phyloP scores from a whole-genome alignment of 805 yeast genomes.

The Wickerhamiella sergipiensis region DNA sequence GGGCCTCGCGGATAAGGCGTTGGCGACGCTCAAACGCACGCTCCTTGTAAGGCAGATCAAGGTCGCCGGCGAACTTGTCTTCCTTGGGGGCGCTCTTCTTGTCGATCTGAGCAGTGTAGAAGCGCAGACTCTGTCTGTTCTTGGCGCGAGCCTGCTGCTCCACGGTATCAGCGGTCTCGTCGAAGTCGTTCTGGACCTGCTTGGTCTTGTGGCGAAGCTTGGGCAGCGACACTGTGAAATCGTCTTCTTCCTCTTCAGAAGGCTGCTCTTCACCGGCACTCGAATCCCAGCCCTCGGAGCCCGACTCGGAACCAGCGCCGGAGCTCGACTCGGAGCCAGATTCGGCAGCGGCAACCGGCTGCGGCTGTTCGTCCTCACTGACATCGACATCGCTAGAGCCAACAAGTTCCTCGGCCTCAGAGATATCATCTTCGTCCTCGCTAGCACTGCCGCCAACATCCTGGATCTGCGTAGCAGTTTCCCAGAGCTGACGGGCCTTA shows the following conservation, averaged over 20 bases:
- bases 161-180: slow-evolving; percentile 65
- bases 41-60: slow-evolving; percentile 83
- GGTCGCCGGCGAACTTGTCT: slow-evolving; percentile 48
- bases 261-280: slow-evolving; percentile 3
- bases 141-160: slow-evolving; percentile 44
- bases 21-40: slow-evolving; percentile 83
- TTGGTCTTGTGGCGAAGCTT: slow-evolving; percentile 10
- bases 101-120: slow-evolving; percentile 94
- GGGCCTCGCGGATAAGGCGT: slow-evolving; percentile 74
- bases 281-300: not conserved
- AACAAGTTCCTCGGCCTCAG: slow-evolving; percentile 3
- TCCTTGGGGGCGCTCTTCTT: slow-evolving; percentile 33
- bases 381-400: slow-evolving; percentile 2
- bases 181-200: slow-evolving; percentile 35
- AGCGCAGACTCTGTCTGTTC: slow-evolving; percentile 76
- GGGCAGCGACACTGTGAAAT: slow-evolving; percentile 8
- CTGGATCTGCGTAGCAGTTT: slow-evolving; percentile 50
- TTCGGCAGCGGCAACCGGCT: no score
- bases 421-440: slow-evolving; percentile 7
- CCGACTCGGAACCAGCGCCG: not conserved
- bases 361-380: no score
- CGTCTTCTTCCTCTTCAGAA: slow-evolving; percentile 18
- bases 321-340: not conserved
- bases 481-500: slow-evolving; percentile 76
- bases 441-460: slow-evolving; percentile 16